A percentile compares a stretch with the other conserved stretches of the same genome.
These are phyloP conservation scores for Jatropha multifida DNA, from an alignment of 441 rosid genomes.

Conservation along the genomic window DNA sequence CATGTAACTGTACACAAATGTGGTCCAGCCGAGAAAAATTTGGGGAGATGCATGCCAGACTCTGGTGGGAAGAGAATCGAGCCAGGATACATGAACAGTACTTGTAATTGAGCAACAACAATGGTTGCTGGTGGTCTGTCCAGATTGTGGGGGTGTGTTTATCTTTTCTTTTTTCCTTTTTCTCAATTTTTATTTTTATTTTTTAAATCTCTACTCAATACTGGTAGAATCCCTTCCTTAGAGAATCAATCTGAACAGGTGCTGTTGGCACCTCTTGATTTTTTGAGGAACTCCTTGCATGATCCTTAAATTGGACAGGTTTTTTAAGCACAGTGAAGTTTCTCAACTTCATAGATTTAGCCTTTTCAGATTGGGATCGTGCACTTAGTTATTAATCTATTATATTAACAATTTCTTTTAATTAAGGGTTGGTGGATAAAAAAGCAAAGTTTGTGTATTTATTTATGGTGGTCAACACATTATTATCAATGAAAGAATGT, in stretches of 20 bases:
- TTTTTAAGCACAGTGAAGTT: constrained; percentile 9
- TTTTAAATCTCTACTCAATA: constrained; percentile 20
- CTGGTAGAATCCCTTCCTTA: constrained; percentile 27
- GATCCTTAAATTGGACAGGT: constrained; percentile 13
- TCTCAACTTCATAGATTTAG: constrained; percentile 10
- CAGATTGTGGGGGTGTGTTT: constrained; percentile 29
- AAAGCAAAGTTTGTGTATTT: constrained; percentile 32
- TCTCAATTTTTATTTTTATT: background rate
- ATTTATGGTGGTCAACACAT: constrained; percentile 31
- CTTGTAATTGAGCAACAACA: constrained; percentile 36
- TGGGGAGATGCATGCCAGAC: constrained; percentile 93
- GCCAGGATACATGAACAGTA: constrained; percentile 88
- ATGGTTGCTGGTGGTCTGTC: constrained; percentile 14
- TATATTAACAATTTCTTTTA: constrained; percentile 17
- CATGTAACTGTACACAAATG: background rate
- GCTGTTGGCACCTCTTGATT: constrained; percentile 31
- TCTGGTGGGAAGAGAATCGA: constrained; percentile 99
- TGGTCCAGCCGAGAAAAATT: constrained; percentile 87
- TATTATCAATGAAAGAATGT: constrained; percentile 30
- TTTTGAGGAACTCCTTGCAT: constrained; percentile 10
- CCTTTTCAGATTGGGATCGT: constrained; percentile 24
- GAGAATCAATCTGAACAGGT: constrained; percentile 35
- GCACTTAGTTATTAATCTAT: constrained; percentile 18
- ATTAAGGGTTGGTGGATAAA: constrained; percentile 28
- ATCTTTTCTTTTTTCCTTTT: background rate